Evolutionary conservation across 2,329 filamentous ascomycete species (phyloP), one percentile per base, ranked within the genome.

Genomic region (Calonectria pauciramosa): DNA sequence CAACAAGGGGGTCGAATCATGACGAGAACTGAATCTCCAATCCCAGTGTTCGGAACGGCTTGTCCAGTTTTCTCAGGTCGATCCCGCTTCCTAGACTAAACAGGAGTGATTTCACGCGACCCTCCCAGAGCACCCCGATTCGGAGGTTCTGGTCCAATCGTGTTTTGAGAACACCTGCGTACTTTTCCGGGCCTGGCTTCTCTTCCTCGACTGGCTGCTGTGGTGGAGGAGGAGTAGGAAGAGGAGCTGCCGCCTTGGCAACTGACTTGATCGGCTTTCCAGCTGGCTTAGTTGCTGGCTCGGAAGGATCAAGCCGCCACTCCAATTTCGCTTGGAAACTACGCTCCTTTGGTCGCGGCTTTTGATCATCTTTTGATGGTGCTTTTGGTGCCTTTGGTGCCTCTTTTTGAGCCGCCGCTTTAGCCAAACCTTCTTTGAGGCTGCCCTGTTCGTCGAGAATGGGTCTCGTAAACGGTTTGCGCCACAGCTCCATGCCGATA

Each of bases 401-500:
- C n/a, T 47, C 44, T 47, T 47, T 47, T 23, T 23, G 44, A 23
- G 44, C 44, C 20, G n/a, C 20, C 10, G n/a, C 44, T 10, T 66
- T 4, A 49, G n/a, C 51, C 44, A 28, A 63, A 26, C 56, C 34
- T 26, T 54, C 70, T 32, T 65, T 68, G 10, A 52, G 23, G 51
- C 30, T 23, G 26, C 38, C 49, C 32, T 69, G 2, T 36, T 82
- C 83, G 8, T 86, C 85, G 8, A 86, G 79, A 30, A 80, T 84
- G 83, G 52, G 86, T 23, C 87, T 85, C 75, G 79, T 71, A 20
- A 86, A 83, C 26, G 88, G 88, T 80, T 92, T 93, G 81, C 95
- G 93, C 96, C 97, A 99, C 54, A 99, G 88, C 86, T 99, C 97
- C 87, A 95, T 95, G 18, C 97, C 97, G 30, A 99, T 91, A 32